phyloP scores from a whole-genome alignment of 2,329 filamentous ascomycete species.

The Sphaerulina populicola region DNA sequence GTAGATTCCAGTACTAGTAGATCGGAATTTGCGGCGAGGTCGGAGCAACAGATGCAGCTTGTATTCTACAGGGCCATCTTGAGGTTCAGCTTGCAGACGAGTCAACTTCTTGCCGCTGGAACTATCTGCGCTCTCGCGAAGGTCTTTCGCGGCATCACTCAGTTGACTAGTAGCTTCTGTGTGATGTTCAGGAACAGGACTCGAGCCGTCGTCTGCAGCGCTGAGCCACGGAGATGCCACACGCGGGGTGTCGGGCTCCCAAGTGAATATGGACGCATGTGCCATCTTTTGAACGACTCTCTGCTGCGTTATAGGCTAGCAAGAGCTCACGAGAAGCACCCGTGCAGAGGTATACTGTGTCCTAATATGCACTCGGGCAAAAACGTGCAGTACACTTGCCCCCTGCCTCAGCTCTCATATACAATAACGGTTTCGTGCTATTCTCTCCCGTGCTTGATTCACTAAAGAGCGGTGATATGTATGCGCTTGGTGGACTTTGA shows the following conservation, averaged over 20 bases:
- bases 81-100: slow-evolving; percentile 79
- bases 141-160: slow-evolving; percentile 6
- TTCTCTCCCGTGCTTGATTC: slow-evolving; percentile 13
- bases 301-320: neutral
- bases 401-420: slow-evolving; percentile 6
- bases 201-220: slow-evolving; percentile 20
- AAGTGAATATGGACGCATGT: slow-evolving; percentile 74
- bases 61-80: slow-evolving; percentile 92
- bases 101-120: slow-evolving; percentile 43
- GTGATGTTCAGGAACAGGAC: neutral
- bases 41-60: slow-evolving; percentile 85
- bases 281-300: neutral
- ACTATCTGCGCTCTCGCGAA: slow-evolving; percentile 9
- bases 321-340: neutral
- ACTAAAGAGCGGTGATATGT: slow-evolving; percentile 44
- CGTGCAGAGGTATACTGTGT: neutral
- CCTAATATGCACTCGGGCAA: neutral
- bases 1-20: slow-evolving; percentile 56
- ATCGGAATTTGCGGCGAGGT: slow-evolving; percentile 63
- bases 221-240: slow-evolving; percentile 84
- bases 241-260: slow-evolving; percentile 75
- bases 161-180: slow-evolving; percentile 1
- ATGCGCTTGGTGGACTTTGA: slow-evolving; percentile 44
- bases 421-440: slow-evolving; percentile 1
- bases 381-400: neutral